Evolutionary conservation across 2,329 filamentous ascomycete species (phyloP), one percentile per base, ranked within the genome.

Genomic region (Zasmidium citrigriseum): DNA sequence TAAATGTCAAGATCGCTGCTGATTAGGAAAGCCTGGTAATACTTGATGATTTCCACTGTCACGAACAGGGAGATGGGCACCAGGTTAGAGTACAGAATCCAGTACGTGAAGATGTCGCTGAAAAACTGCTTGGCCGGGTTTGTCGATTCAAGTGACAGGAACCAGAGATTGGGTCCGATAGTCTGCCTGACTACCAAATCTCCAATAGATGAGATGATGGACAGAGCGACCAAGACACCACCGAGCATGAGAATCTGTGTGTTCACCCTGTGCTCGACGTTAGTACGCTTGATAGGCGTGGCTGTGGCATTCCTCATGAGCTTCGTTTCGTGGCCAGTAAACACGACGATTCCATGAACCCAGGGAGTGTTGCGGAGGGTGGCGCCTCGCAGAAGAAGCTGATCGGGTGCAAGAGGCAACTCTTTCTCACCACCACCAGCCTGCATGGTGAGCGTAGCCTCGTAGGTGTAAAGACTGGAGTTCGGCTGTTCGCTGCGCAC

Each of bases 1-100:
- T 99, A 99, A 68, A 99, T 99, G 72, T 99, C 95, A 57, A 99
- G 83, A 73, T 99, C 96, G 57, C 93, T 93, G 72, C 96, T 96
- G 75, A 99, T 99, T 63, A 99, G 85, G 68, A 95, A 95, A n/a
- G 91, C 95, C 66, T 96, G 93, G 81, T 89, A 96, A 73, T 98
- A 97, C 76, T 99, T 99, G 78, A 99, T 93, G 65, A 99, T 84
- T 77, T 99, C 95, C 53, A 99, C 87, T 0, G 95, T 99, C 63
- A 99, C 95, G 74, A 99, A 99, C 2, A 99, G 87, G 25, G 93
- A 98, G 69, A 99, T 97, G 29, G 95, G 95, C 48, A 99, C 95
- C 68, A 99, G 79, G 54, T 96, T 93, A 2, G 93, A 98, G 76
- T 97, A 99, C 34, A 99, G 78, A 27, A 99, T 93, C 93, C 95